phyloP scores from a whole-genome alignment of 2,329 filamentous ascomycete species.

The Aspergillus cejpii region DNA sequence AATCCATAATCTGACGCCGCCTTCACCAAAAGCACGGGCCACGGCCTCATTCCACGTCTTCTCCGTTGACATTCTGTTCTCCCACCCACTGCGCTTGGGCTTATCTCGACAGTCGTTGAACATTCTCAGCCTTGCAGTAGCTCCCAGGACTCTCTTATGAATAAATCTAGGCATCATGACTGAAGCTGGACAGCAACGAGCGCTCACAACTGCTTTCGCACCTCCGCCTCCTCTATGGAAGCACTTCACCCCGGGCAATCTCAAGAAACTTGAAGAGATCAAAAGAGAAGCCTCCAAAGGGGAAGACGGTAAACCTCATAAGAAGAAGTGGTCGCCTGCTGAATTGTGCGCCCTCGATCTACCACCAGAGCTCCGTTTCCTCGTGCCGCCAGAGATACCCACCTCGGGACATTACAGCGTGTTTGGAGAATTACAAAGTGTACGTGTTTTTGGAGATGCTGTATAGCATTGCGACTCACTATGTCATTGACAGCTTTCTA shows the following conservation, averaged over 20 bases:
- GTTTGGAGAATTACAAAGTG: slow-evolving; percentile 63
- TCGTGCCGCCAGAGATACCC: slow-evolving; percentile 76
- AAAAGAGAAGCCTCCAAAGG: slow-evolving; percentile 36
- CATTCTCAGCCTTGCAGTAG: too few species aligned
- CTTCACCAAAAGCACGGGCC: slow-evolving; percentile 15
- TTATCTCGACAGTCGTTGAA: not conserved
- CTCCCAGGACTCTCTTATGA: too few species aligned
- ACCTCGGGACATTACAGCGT: slow-evolving; percentile 62
- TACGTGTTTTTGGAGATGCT: slow-evolving; percentile 24
- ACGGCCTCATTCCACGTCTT: slow-evolving; percentile 13
- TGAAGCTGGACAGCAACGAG: slow-evolving; percentile 45
- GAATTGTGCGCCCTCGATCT: slow-evolving; percentile 43
- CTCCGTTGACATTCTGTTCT: not conserved
- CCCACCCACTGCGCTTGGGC: not conserved
- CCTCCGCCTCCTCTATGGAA: slow-evolving; percentile 86
- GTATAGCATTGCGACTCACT: not conserved
- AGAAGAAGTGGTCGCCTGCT: slow-evolving; percentile 30
- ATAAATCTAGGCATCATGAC: slow-evolving; percentile 48
- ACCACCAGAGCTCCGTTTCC: slow-evolving; percentile 64
- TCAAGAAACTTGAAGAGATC: slow-evolving; percentile 52
- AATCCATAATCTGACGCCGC: not conserved
- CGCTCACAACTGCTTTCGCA: slow-evolving; percentile 63
- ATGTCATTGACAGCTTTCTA: slow-evolving; percentile 39
- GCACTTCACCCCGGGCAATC: slow-evolving; percentile 72
- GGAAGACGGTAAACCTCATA: slow-evolving; percentile 24